phyloP scores from a whole-genome alignment of 2,329 filamentous ascomycete species.

The Sporothrix schenckii region DNA sequence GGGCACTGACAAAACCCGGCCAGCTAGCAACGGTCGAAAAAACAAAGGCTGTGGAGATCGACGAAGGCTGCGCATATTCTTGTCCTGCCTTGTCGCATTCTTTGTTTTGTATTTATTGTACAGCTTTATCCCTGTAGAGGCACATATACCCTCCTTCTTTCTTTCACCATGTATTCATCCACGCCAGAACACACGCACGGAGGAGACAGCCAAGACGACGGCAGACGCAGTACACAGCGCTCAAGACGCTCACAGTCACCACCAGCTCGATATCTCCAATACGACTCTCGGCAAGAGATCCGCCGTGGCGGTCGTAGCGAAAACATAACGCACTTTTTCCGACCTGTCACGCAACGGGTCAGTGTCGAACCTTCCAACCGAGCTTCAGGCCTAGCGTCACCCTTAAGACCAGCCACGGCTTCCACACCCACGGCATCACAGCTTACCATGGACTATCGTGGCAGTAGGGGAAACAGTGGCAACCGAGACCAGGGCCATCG shows the following conservation, averaged over 20 bases:
- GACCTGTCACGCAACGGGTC: background rate
- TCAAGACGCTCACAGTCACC: conserved; percentile 12
- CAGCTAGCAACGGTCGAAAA: background rate
- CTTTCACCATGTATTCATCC: conserved; percentile 7
- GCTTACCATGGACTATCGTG: background rate
- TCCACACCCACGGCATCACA: background rate
- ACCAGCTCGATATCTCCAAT: background rate
- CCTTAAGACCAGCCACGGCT: background rate
- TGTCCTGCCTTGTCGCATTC: background rate
- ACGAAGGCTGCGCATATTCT: background rate
- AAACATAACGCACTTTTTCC: background rate
- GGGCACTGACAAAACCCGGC: background rate
- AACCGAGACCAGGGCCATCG: background rate
- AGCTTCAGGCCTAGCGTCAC: background rate
- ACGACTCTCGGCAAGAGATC: background rate
- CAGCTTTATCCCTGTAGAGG: background rate
- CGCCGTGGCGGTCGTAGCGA: background rate
- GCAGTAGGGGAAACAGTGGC: no score
- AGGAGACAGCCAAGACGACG: conserved; percentile 6
- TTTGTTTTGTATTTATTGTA: background rate
- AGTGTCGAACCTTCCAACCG: background rate
- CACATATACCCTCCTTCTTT: background rate
- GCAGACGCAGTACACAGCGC: background rate
- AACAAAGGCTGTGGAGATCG: background rate
- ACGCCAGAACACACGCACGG: background rate